A percentile compares a stretch with the other conserved stretches of the same genome.
Conservation (phyloP, 2,329 filamentous ascomycete genomes). For the Malbranchea cinnamomea region DNA sequence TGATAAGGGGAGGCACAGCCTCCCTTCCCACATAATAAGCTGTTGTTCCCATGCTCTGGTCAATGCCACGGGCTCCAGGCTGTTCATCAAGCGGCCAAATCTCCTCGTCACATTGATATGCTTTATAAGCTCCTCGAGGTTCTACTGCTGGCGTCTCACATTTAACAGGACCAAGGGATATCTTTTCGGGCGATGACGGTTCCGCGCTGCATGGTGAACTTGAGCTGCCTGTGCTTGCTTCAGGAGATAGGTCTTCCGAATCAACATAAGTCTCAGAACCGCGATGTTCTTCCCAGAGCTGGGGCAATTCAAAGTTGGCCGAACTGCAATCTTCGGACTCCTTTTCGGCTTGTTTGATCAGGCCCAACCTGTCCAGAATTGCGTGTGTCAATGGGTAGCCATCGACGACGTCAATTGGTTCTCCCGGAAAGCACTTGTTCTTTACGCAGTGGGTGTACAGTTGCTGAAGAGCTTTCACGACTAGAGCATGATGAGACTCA, state of each 20-base stretch:
- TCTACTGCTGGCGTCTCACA: no score
- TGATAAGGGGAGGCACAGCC: no score
- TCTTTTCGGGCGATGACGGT: conserved; percentile 9
- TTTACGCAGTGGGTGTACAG: conserved; percentile 27
- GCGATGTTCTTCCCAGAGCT: conserved; percentile 22
- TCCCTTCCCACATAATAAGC: no score
- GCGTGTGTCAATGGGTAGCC: conserved; percentile 28
- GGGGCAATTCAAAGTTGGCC: no score
- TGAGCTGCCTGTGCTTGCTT: conserved; percentile 21
- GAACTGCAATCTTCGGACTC: no score
- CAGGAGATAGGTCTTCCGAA: conserved; percentile 24
- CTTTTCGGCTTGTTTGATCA: conserved; percentile 30
- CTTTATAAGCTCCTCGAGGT: no score
- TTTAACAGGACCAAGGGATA: background rate
- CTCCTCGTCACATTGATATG: no score
- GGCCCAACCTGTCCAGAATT: conserved; percentile 27
- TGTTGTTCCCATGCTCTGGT: no score
- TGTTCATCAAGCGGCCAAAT: no score
- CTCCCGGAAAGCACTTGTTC: conserved; percentile 29
- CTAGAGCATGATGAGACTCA: conserved; percentile 28
- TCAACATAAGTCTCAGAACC: conserved; percentile 23
- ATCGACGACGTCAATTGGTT: conserved; percentile 25
- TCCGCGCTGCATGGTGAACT: conserved; percentile 13
- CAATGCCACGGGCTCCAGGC: no score
- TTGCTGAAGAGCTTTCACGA: conserved; percentile 28